These are phyloP conservation scores for Chlorella sp. DNA, from an alignment of 139 green algal genomes.

Conservation along the genomic window DNA sequence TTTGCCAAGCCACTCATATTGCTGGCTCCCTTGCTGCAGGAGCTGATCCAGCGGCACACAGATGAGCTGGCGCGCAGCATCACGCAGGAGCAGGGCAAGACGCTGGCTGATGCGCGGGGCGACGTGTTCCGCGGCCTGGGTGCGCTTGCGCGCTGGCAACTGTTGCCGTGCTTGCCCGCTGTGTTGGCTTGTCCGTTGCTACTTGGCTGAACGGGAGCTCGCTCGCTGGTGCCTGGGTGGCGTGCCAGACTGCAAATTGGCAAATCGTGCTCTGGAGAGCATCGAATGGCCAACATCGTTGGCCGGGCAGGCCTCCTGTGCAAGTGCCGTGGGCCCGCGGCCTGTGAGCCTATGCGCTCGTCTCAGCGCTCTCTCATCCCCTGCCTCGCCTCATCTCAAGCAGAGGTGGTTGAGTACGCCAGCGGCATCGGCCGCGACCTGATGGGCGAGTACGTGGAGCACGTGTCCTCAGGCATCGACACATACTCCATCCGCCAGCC, in stretches of 20 bases:
- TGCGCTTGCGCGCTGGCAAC: not conserved
- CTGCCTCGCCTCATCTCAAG: conserved; percentile 1
- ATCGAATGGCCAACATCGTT: too few relatives aligned
- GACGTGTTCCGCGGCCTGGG: conserved; percentile 87
- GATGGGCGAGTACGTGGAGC: conserved; percentile 89
- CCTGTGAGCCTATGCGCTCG: too few relatives aligned
- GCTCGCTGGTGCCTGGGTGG: too few relatives aligned
- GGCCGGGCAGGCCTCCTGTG: too few relatives aligned
- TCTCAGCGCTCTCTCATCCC: too few relatives aligned
- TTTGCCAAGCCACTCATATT: too few relatives aligned
- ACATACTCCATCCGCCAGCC: conserved; percentile 93
- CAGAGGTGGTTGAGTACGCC: conserved; percentile 96
- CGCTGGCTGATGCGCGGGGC: conserved; percentile 88
- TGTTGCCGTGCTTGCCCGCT: too few relatives aligned
- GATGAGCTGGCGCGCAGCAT: conserved; percentile 88
- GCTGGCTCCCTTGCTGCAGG: conserved; percentile 43
- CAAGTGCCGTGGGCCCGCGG: too few relatives aligned
- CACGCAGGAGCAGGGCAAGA: conserved; percentile 97
- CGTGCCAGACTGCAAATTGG: too few relatives aligned
- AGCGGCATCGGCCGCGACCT: conserved; percentile 78
- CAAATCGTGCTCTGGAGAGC: too few relatives aligned
- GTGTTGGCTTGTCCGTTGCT: too few relatives aligned
- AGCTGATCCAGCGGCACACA: conserved; percentile 90
- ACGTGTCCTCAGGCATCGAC: conserved; percentile 94
- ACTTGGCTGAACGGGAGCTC: too few relatives aligned